These are phyloP conservation scores for Pseudogymnoascus verrucosus DNA, from an alignment of 2,329 filamentous ascomycete species.

Conservation along the genomic window DNA sequence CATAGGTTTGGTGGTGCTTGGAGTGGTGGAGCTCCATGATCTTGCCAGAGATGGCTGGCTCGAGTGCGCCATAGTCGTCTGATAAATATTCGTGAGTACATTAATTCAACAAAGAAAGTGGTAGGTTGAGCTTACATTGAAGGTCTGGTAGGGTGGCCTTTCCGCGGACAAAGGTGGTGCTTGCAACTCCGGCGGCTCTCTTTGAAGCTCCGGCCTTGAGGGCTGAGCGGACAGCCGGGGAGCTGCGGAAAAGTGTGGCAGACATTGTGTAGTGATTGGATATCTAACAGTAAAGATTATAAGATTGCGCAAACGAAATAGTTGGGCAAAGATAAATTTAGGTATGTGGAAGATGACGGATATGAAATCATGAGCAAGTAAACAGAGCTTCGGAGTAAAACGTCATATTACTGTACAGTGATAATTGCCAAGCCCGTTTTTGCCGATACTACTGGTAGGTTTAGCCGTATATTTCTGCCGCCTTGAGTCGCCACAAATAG, in stretches of 20 bases:
- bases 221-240: conserved; percentile 59
- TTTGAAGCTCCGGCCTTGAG: conserved; percentile 59
- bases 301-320: not conserved
- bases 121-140: conserved; percentile 47
- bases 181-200: conserved; percentile 57
- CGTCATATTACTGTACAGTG: conserved; percentile 2
- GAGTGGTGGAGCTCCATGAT: conserved; percentile 96
- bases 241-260: conserved; percentile 64
- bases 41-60: conserved; percentile 72
- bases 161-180: conserved; percentile 69
- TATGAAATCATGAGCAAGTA: conserved; percentile 4
- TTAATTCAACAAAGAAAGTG: not conserved
- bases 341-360: not conserved
- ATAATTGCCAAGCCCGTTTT: conserved; percentile 2
- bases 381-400: conserved; percentile 1
- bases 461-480: not conserved
- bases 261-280: conserved; percentile 50
- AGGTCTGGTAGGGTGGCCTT: conserved; percentile 94
- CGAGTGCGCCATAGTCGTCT: conserved; percentile 97
- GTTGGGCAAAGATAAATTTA: not conserved
- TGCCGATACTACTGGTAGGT: not conserved
- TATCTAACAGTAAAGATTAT: not conserved
- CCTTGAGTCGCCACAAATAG: not conserved
- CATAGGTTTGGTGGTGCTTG: conserved; percentile 92
- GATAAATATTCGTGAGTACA: conserved; percentile 4